A percentile compares a stretch with the other conserved stretches of the same genome.
Conservation (phyloP, 176 grass and related monocot genomes). For the Pontederia paniculata region DNA sequence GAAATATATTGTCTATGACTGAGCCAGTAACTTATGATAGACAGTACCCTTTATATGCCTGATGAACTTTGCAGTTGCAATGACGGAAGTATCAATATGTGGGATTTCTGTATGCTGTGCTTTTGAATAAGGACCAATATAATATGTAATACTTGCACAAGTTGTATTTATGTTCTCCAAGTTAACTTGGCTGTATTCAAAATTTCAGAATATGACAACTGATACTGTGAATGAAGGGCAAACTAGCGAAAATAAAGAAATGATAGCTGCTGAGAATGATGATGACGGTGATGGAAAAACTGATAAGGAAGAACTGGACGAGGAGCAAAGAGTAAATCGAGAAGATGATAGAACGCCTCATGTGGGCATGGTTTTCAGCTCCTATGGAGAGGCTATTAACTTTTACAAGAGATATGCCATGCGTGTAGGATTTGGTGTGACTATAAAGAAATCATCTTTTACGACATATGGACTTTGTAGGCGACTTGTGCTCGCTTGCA, state of each 20-base stretch:
- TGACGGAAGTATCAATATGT: no score
- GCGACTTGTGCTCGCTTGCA: conserved; percentile 58
- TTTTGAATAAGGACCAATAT: no score
- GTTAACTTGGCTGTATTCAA: background rate
- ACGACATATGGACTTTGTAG: conserved; percentile 63
- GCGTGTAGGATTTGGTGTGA: conserved; percentile 59
- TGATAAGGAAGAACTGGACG: conserved; percentile 36
- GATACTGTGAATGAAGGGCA: conserved; percentile 1
- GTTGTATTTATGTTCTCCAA: background rate
- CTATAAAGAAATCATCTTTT: conserved; percentile 80
- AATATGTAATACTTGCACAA: no score
- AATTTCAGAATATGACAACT: background rate
- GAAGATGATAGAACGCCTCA: conserved; percentile 50
- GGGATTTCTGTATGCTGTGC: no score
- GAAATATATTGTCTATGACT: no score
- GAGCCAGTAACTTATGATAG: no score
- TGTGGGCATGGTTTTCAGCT: conserved; percentile 65
- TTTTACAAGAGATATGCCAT: conserved; percentile 73
- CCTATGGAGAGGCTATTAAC: conserved; percentile 66
- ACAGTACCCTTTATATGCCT: no score
- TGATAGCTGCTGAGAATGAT: conserved; percentile 2
- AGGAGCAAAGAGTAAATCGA: background rate
- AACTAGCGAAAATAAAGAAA: background rate
- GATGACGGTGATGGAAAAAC: conserved; percentile 5
- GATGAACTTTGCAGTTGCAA: no score